Evolutionary conservation across 2,329 filamentous ascomycete species (phyloP), one percentile per base, ranked within the genome.

Genomic region (Ceratocystis lukuohia): DNA sequence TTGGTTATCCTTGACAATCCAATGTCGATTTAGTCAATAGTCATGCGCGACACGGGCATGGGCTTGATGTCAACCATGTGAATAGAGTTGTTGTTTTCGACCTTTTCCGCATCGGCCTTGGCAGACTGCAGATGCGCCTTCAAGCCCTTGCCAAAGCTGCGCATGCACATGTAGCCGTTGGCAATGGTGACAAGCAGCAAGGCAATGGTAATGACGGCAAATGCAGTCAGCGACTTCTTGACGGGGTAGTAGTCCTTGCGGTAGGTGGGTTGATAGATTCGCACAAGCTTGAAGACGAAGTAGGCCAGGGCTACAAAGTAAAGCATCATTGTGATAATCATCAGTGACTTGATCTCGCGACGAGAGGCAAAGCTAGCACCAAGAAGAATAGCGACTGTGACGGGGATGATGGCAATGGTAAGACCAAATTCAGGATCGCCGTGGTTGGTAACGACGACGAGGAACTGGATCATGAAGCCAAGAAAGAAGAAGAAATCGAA

Each of bases 401-500:
- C 82, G 41, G 92, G 92, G 65, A 99, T 88, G 30, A 93, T 94
- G 69, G 88, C 89, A 61, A 94, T 86, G 6, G 95, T 99, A 64
- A 97, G 80, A 65, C 83, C 88, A 71, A 94, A 90, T 75, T 99
- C 94, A 71, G 85, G 79, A 69, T 87, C 83, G 61, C 82, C 82
- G 70, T 83, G 79, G 68, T 80, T 82, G 57, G 84, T 87, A 68
- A 99, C 91, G 68, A 97, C 88, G 71, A 99, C 93, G 65, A 97
- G 83, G 76, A 99, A 99, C 74, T 99, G 94, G 61, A 99, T 90
- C 5, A 94, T 97, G 76, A 99, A 99, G 65, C 93, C 94, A 63
- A 99, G 85, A 82, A 99, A 99, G 81, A 99, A 97, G 85, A 99
- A 99, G 77, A 99, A 97, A 78, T 99, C 94, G 75, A 99, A 99